Evolutionary conservation across 495 filamentous ascomycete genomes (phyloP).

Genomic region (Astrocystis sublimbata): DNA sequence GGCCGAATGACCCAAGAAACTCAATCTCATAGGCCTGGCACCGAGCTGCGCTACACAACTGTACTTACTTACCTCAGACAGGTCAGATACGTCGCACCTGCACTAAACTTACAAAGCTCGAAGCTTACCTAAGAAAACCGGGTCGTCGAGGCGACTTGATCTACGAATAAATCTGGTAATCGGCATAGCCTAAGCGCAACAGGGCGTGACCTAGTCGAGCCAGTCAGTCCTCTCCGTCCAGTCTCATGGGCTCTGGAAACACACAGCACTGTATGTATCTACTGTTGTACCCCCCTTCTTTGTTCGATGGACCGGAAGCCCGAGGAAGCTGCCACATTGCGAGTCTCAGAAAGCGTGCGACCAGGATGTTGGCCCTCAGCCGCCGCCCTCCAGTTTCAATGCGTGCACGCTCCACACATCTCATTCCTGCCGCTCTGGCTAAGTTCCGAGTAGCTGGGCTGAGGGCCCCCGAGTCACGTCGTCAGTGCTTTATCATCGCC

Average conservation of each 20-base stretch:
- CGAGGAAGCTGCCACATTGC: constrained; percentile 10
- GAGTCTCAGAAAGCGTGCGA: constrained; percentile 9
- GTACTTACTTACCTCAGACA: too few relatives aligned
- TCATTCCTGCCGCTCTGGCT: constrained; percentile 1
- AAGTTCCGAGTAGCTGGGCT: constrained; percentile 8
- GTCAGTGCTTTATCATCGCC: neutral
- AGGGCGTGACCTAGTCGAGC: too few relatives aligned
- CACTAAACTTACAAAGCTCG: constrained; percentile 1
- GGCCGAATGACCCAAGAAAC: too few relatives aligned
- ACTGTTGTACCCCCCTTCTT: neutral
- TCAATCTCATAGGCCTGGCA: too few relatives aligned
- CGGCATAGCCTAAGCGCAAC: neutral
- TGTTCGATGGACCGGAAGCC: constrained; percentile 3
- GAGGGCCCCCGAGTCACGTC: neutral
- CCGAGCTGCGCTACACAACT: too few relatives aligned
- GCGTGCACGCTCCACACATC: neutral
- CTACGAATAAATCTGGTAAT: constrained; percentile 8
- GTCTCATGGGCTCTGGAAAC: neutral
- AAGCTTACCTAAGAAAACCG: neutral
- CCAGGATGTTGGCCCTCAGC: neutral
- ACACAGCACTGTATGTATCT: too few relatives aligned
- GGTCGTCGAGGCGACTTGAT: constrained; percentile 3
- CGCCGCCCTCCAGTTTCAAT: constrained; percentile 5
- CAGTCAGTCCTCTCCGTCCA: too few relatives aligned
- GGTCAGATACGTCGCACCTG: neutral